Evolutionary conservation across 805 yeast genomes (phyloP).

Genomic region (Isabelozyma pseudorhagii): DNA sequence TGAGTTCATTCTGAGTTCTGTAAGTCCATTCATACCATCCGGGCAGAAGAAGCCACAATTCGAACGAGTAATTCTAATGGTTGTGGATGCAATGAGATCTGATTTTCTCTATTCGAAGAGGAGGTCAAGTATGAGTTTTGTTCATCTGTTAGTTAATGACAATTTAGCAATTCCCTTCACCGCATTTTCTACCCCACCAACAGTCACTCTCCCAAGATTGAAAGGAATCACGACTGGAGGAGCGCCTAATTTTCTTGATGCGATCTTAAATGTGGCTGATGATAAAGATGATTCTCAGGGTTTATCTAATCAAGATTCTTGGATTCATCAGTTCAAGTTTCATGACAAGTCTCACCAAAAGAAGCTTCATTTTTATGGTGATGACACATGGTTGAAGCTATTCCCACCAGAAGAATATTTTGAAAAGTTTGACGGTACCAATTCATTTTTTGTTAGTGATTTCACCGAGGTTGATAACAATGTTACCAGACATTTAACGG

Average conservation of each 20-base stretch:
- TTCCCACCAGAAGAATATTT: constrained; percentile 64
- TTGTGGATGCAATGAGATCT: constrained; percentile 88
- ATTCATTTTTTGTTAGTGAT: constrained; percentile 92
- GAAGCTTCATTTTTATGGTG: constrained; percentile 84
- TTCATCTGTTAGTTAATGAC: constrained; percentile 59
- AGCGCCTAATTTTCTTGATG: constrained; percentile 90
- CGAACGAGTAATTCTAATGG: constrained; percentile 71
- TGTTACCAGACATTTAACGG: constrained; percentile 81
- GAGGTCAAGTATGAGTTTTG: constrained; percentile 59
- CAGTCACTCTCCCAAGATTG: constrained; percentile 90
- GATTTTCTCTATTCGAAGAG: constrained; percentile 73
- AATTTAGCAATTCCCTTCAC: constrained; percentile 87
- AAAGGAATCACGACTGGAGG: constrained; percentile 95
- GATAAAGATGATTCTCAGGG: constrained; percentile 72
- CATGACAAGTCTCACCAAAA: constrained; percentile 22
- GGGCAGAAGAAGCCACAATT: constrained; percentile 43
- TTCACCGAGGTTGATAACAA: constrained; percentile 91
- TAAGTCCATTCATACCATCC: constrained; percentile 16
- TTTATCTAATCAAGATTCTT: constrained; percentile 74
- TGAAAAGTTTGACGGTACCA: constrained; percentile 74
- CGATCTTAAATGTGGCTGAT: constrained; percentile 90
- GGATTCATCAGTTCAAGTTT: constrained; percentile 67
- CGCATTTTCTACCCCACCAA: constrained; percentile 91
- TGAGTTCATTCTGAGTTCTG: constrained; percentile 22
- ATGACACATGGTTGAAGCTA: constrained; percentile 94